Evolutionary conservation across 202 grass and related monocot genomes (phyloP).

Genomic region (Setaria italica): DNA sequence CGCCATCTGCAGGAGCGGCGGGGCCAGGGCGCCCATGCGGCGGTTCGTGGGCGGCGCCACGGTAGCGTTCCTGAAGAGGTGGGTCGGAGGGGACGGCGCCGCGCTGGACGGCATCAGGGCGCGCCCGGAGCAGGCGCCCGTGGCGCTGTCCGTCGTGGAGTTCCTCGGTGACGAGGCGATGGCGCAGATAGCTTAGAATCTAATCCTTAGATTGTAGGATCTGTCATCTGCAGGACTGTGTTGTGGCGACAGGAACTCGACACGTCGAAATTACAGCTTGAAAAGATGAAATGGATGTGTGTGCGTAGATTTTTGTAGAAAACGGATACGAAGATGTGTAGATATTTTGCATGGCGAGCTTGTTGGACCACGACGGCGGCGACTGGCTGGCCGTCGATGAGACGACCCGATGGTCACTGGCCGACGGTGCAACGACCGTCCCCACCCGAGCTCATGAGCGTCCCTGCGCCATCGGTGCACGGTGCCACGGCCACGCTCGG

Average conservation of each 20-base stretch:
- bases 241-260: background rate
- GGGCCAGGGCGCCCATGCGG: slow-evolving; percentile 74
- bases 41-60: slow-evolving; percentile 73
- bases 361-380: too few relatives aligned
- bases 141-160: slow-evolving; percentile 56
- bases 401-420: too few relatives aligned
- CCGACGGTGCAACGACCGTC: too few relatives aligned
- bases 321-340: too few relatives aligned
- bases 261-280: background rate
- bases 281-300: too few relatives aligned
- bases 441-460: too few relatives aligned
- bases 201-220: background rate
- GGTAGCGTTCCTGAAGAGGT: slow-evolving; percentile 72
- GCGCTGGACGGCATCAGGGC: slow-evolving; percentile 55
- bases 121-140: slow-evolving; percentile 50
- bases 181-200: background rate
- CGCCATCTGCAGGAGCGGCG: slow-evolving; percentile 62
- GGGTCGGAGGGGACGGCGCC: slow-evolving; percentile 37
- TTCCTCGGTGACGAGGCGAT: slow-evolving; percentile 29
- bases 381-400: too few relatives aligned
- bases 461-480: too few relatives aligned
- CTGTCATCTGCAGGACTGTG: background rate
- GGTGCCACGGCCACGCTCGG: too few relatives aligned
- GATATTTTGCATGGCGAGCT: too few relatives aligned
- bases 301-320: too few relatives aligned